These are phyloP conservation scores for Glycine soja DNA, from an alignment of 306 rosid species.

Conservation along the genomic window DNA sequence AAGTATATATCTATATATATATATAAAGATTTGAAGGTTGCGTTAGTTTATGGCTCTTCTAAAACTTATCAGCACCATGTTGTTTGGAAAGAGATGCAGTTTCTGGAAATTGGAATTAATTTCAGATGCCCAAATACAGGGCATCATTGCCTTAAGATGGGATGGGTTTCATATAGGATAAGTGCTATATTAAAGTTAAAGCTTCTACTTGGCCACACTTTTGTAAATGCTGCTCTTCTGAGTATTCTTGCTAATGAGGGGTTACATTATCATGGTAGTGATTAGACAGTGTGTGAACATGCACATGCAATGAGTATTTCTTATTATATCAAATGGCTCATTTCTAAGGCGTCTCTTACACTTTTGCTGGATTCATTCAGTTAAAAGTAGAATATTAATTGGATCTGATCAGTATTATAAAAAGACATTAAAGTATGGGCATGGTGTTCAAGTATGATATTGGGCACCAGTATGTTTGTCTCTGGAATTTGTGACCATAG, in stretches of 20 bases:
- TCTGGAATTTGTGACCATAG: constrained; percentile 4
- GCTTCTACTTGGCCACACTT: constrained; percentile 17
- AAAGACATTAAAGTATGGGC: neutral
- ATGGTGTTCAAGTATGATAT: neutral
- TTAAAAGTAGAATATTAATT: constrained; percentile 14
- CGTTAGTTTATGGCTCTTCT: neutral
- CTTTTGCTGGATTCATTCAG: constrained; percentile 9
- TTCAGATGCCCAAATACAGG: constrained; percentile 22
- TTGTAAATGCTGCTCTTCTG: neutral
- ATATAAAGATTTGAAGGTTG: neutral
- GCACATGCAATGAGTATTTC: neutral
- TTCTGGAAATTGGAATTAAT: constrained; percentile 27
- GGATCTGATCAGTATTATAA: neutral
- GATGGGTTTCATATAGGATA: constrained; percentile 15
- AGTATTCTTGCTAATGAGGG: constrained; percentile 14
- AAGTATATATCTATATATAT: too few relatives aligned
- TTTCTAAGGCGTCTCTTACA: constrained; percentile 16
- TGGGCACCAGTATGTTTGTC: constrained; percentile 20
- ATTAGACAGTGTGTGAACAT: neutral
- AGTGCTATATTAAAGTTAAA: constrained; percentile 17
- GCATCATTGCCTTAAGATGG: constrained; percentile 25
- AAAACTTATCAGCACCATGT: constrained; percentile 3
- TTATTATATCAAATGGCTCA: neutral
- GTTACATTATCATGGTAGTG: constrained; percentile 17
- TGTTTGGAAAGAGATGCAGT: constrained; percentile 20